Evolutionary conservation across 2,329 filamentous ascomycete species (phyloP), one percentile per base, ranked within the genome.

Genomic region (Metarhizium humberi): DNA sequence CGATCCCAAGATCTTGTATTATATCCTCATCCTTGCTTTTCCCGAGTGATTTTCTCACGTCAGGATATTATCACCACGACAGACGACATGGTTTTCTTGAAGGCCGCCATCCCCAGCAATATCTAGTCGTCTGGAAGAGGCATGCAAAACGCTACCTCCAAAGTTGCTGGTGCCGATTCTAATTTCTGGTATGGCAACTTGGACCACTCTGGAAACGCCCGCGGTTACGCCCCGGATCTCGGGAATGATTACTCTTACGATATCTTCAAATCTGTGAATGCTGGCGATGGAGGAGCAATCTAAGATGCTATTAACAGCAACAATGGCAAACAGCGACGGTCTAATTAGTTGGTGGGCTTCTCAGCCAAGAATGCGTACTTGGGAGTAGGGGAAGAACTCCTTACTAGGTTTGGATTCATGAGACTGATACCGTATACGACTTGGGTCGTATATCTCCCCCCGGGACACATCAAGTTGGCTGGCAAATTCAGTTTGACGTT

Each of bases 181-280:
- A 65, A 61, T 50, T 75, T 71, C 60, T 75, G 72, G 71, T 75
- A 75, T 60, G 63, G 72, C 40, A 71, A 72, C 53, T 66, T 76
- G 61, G 72, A 75, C 52, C 73, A 75, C 56, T 67, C 64, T 0
- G 67, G 64, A 1, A 25, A 63, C 1, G 55, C 66, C n/a, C 66
- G 73, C 7, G 73, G 73, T 4, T 74, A 66, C 54, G 71, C 72
- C 1, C 73, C 73, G 1, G 71, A 75, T 49, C 66, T 75, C 4
- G 71, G 69, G 38, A 60, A 60, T 18, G 69, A 74, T 57, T 67
- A 60, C 53, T 60, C 57, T 11, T 76, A 75, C 54, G 61, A 66
- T 0, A 70, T 75, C 14, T 75, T 62, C 59, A 34, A 34, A 11
- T 34, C 6, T 34, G 32, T 10, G 10, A 34, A 34, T 34, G 32